Evolutionary conservation across 2,329 filamentous ascomycete genomes (phyloP).

Genomic region (Fusarium napiforme): DNA sequence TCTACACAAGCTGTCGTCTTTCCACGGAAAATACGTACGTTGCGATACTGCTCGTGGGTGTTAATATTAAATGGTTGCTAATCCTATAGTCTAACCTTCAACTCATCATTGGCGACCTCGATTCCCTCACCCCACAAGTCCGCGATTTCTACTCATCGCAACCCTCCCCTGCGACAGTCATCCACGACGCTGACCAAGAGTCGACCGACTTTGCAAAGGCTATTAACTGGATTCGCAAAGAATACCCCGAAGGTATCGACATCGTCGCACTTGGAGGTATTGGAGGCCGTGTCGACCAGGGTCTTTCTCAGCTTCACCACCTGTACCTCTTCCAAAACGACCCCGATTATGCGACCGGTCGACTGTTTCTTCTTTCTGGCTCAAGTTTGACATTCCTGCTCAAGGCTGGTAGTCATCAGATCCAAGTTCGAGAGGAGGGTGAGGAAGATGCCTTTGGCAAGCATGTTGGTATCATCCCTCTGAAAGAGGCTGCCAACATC

Average conservation of each 20-base stretch:
- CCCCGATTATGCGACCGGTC: slow-evolving; percentile 60
- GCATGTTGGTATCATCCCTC: slow-evolving; percentile 86
- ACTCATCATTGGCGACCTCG: slow-evolving; percentile 88
- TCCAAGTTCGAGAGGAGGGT: slow-evolving; percentile 69
- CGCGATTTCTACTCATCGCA: slow-evolving; percentile 73
- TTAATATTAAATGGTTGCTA: not conserved
- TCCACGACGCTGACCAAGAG: slow-evolving; percentile 82
- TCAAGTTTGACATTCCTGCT: slow-evolving; percentile 86
- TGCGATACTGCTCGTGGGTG: not conserved
- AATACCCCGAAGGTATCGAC: slow-evolving; percentile 57
- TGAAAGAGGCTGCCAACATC: slow-evolving; percentile 82
- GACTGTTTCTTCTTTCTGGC: slow-evolving; percentile 83
- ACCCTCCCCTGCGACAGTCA: slow-evolving; percentile 64
- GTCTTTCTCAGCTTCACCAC: slow-evolving; percentile 87
- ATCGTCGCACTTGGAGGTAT: slow-evolving; percentile 87
- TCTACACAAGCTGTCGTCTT: slow-evolving; percentile 63
- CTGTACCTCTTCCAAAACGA: slow-evolving; percentile 73
- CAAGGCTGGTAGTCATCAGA: slow-evolving; percentile 72
- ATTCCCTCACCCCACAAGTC: slow-evolving; percentile 76
- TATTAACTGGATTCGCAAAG: slow-evolving; percentile 66
- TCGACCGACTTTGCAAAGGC: slow-evolving; percentile 93
- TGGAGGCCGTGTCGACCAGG: slow-evolving; percentile 92
- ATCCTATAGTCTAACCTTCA: slow-evolving; percentile 66
- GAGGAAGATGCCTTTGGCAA: slow-evolving; percentile 71
- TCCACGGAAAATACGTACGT: slow-evolving; percentile 57